phyloP scores from a whole-genome alignment of 2,329 filamentous ascomycete species.

The Fusarium heterosporum region DNA sequence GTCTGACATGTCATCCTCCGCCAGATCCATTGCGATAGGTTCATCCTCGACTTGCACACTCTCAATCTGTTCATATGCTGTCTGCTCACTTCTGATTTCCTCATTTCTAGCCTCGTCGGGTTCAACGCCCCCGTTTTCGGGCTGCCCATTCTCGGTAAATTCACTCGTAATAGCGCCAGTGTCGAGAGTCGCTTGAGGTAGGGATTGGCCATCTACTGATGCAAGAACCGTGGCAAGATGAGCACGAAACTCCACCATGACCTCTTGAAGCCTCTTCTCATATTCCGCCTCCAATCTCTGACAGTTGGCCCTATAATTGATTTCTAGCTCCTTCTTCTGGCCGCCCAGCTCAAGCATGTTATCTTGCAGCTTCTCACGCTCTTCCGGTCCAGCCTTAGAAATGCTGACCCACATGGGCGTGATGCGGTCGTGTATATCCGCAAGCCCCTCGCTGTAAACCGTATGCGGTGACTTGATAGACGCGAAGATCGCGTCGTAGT shows the following conservation, averaged over 20 bases:
- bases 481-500: slow-evolving; percentile 3
- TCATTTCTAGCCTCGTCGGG: neutral
- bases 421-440: neutral
- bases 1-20: neutral
- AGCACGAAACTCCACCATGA: slow-evolving; percentile 4
- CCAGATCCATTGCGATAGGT: neutral
- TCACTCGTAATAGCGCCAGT: no score
- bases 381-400: neutral
- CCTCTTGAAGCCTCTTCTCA: neutral
- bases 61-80: neutral
- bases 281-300: neutral
- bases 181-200: neutral
- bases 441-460: neutral
- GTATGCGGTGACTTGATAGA: neutral
- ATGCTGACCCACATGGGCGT: neutral
- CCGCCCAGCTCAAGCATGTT: slow-evolving; percentile 6
- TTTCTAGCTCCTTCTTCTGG: slow-evolving; percentile 20
- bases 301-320: neutral
- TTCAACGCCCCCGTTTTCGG: neutral
- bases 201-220: neutral
- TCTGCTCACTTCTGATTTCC: no score
- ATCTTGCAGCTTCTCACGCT: neutral
- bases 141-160: no score
- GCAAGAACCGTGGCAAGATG: neutral
- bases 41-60: neutral